Conservation (phyloP, 805 yeast genomes). For the Hanseniaspora lachancei region DNA sequence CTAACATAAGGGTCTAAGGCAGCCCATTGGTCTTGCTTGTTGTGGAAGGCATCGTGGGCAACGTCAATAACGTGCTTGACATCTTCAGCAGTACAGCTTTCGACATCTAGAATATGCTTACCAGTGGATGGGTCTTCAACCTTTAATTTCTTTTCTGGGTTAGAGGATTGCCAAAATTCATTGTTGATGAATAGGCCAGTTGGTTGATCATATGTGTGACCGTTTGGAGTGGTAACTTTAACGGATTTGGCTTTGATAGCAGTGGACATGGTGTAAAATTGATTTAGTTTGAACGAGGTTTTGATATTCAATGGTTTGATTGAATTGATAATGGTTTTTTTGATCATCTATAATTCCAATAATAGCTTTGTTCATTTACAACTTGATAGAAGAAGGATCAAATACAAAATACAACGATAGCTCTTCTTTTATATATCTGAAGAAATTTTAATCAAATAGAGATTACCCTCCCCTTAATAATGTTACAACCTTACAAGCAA, state of each 20-base stretch:
- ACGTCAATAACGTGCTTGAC: slow-evolving; percentile 58
- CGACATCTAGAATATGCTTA: slow-evolving; percentile 44
- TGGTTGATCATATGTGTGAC: slow-evolving; percentile 59
- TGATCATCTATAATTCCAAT: background rate
- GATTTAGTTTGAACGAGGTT: background rate
- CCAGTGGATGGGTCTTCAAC: slow-evolving; percentile 52
- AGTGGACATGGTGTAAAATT: slow-evolving; percentile 7
- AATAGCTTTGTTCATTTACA: background rate
- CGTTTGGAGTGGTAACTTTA: slow-evolving; percentile 49
- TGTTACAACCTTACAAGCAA: too few relatives aligned
- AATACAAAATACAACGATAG: background rate
- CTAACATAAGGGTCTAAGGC: slow-evolving; percentile 44
- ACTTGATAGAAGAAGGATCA: background rate
- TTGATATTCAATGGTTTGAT: background rate
- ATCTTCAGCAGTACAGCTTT: slow-evolving; percentile 47
- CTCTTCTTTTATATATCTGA: too few relatives aligned
- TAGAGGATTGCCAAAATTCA: slow-evolving; percentile 48
- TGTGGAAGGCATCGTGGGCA: slow-evolving; percentile 10
- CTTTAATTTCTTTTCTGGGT: slow-evolving; percentile 41
- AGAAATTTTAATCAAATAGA: too few relatives aligned
- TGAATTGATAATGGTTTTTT: slow-evolving; percentile 1
- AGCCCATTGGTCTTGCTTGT: slow-evolving; percentile 47
- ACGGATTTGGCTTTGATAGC: slow-evolving; percentile 24
- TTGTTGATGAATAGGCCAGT: slow-evolving; percentile 82
- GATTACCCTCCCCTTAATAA: too few relatives aligned